A percentile compares a stretch with the other conserved stretches of the same genome.
These are phyloP conservation scores for Penicillium freii DNA, from an alignment of 2,329 filamentous ascomycete genomes.

Conservation along the genomic window DNA sequence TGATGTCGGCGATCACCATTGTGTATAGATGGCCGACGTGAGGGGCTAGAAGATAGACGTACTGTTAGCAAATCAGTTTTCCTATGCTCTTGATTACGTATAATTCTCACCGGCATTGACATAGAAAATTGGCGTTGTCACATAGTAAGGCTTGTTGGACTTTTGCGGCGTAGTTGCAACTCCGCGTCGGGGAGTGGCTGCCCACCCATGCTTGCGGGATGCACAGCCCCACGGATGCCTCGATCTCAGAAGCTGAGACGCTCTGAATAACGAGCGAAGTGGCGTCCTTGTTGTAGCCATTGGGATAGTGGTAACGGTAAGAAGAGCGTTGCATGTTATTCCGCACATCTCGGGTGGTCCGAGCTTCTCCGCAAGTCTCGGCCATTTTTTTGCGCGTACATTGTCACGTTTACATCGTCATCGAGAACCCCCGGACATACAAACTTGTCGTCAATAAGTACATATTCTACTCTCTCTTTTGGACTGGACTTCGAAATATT, in stretches of 20 bases:
- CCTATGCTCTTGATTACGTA: not conserved
- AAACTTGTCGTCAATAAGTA: not conserved
- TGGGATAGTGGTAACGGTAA: slow-evolving; percentile 14
- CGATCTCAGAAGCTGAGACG: slow-evolving; percentile 26
- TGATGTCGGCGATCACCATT: slow-evolving; percentile 83
- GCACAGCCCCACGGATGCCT: slow-evolving; percentile 33
- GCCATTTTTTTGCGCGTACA: slow-evolving; percentile 22
- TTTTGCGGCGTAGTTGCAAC: slow-evolving; percentile 30
- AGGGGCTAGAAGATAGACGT: slow-evolving; percentile 60
- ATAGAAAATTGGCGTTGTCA: slow-evolving; percentile 97
- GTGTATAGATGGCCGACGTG: slow-evolving; percentile 94
- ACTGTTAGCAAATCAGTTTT: not conserved
- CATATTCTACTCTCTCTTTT: not conserved
- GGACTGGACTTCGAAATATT: not conserved
- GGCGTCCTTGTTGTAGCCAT: slow-evolving; percentile 31
- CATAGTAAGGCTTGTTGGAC: slow-evolving; percentile 77
- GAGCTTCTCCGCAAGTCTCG: slow-evolving; percentile 32
- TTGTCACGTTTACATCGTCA: slow-evolving; percentile 6
- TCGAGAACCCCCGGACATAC: not conserved
- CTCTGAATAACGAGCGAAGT: slow-evolving; percentile 34
- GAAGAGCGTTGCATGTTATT: slow-evolving; percentile 23
- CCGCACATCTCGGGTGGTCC: slow-evolving; percentile 37
- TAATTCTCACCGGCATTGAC: slow-evolving; percentile 77
- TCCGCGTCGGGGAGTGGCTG: slow-evolving; percentile 24
- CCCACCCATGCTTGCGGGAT: slow-evolving; percentile 26